Percentiles rank a stretch among this genome's conserved stretches.
phyloP scores from a whole-genome alignment of 129 eudicot species.

The Flaveria robusta region DNA sequence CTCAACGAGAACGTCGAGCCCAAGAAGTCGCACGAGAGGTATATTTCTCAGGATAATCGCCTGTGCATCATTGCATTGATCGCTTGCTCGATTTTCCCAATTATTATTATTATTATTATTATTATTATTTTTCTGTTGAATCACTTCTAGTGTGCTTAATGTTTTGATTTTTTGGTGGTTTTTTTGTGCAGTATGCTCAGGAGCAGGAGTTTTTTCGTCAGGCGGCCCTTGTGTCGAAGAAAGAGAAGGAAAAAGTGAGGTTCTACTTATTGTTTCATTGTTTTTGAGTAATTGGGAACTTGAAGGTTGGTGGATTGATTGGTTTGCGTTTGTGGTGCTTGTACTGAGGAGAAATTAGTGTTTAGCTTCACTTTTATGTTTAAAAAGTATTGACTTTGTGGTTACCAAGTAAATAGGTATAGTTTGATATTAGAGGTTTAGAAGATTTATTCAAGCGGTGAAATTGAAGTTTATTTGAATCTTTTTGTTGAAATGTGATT shows the following conservation, averaged over 20 bases:
- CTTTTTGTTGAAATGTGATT: constrained; percentile 2
- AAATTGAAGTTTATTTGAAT: not conserved
- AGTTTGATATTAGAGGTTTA: not conserved
- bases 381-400: not conserved
- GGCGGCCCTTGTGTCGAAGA: constrained; percentile 81
- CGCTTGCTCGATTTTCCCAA: constrained; percentile 18
- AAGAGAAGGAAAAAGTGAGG: constrained; percentile 92
- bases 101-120: too few species aligned
- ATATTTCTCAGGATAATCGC: too few species aligned
- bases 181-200: constrained; percentile 86
- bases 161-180: not conserved
- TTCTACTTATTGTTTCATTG: not conserved
- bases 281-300: constrained; percentile 18
- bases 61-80: not conserved
- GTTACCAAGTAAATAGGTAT: not conserved
- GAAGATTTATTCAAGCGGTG: not conserved
- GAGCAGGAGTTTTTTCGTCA: constrained; percentile 96
- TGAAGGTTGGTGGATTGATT: not conserved
- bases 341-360: constrained; percentile 11
- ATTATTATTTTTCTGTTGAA: too few species aligned
- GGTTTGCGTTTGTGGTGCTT: not conserved
- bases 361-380: not conserved
- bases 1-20: constrained; percentile 70
- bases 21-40: constrained; percentile 94
- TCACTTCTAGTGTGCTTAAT: not conserved